Evolutionary conservation across 768 basidiomycete genomes (phyloP).

Genomic region (Suillus sp.): DNA sequence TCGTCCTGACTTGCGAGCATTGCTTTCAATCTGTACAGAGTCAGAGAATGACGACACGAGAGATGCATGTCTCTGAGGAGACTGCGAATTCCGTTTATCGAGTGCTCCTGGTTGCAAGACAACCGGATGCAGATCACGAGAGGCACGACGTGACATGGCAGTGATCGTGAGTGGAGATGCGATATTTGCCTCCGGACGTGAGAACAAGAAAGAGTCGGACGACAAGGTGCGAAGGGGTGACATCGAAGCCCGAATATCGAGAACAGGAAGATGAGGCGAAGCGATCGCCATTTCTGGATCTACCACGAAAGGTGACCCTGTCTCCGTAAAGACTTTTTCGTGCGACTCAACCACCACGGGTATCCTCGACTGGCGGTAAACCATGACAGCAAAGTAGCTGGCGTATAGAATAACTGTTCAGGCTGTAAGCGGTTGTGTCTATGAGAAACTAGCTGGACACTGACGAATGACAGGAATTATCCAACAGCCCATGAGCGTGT

Average conservation of each 20-base stretch:
- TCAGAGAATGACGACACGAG: neutral
- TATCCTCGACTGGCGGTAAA: slow-evolving; percentile 37
- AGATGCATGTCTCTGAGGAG: neutral
- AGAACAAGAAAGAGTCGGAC: neutral
- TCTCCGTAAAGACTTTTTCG: neutral
- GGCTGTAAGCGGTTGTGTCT: slow-evolving; percentile 3
- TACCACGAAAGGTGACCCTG: slow-evolving; percentile 18
- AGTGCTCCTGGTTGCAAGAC: slow-evolving; percentile 1
- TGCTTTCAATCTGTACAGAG: slow-evolving; percentile 3
- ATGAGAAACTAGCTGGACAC: slow-evolving; percentile 27
- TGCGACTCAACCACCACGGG: slow-evolving; percentile 21
- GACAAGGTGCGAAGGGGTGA: neutral
- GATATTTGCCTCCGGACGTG: neutral
- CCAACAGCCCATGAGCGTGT: slow-evolving; percentile 55
- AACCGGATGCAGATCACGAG: neutral
- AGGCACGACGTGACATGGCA: neutral
- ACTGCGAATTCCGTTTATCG: neutral
- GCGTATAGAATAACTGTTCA: slow-evolving; percentile 46
- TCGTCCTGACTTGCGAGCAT: slow-evolving; percentile 22
- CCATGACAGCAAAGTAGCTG: slow-evolving; percentile 40
- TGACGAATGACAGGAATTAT: slow-evolving; percentile 51
- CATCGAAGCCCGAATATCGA: neutral
- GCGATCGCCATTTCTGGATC: slow-evolving; percentile 25
- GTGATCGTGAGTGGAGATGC: neutral
- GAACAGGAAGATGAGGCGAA: neutral